Evolutionary conservation across 176 grass and related monocot genomes (phyloP).

Genomic region (Aegilops umbellulata): DNA sequence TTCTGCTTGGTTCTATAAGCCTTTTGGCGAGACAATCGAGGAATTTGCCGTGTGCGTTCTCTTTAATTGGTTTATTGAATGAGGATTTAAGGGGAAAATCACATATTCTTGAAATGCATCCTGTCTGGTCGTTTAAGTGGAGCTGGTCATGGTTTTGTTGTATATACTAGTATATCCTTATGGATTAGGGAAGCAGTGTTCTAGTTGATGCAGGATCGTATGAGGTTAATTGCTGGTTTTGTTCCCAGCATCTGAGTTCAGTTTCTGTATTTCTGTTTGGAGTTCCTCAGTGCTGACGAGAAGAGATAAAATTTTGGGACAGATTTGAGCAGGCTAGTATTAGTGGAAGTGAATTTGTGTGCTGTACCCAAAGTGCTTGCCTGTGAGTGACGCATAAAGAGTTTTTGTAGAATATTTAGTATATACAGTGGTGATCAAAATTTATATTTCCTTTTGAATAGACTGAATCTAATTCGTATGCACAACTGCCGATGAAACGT

Average conservation of each 20-base stretch:
- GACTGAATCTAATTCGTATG: neutral
- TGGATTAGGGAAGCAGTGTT: neutral
- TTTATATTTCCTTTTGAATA: neutral
- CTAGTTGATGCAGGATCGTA: neutral
- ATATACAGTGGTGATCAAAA: neutral
- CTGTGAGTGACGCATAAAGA: neutral
- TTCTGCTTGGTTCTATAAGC: neutral
- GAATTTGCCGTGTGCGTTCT: neutral
- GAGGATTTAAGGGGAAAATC: neutral
- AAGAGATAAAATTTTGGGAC: neutral
- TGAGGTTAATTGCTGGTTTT: slow-evolving; percentile 8
- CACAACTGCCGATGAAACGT: slow-evolving; percentile 11
- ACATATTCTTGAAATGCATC: neutral
- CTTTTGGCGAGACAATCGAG: neutral
- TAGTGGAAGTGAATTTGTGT: neutral
- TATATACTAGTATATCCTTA: neutral
- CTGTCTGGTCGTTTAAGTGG: neutral
- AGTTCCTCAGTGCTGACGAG: neutral
- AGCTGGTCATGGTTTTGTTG: neutral
- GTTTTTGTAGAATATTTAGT: slow-evolving; percentile 6
- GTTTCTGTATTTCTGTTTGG: neutral
- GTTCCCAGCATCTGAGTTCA: neutral
- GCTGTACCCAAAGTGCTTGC: neutral
- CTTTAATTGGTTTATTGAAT: neutral
- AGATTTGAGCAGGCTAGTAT: slow-evolving; percentile 14